Percentiles rank a stretch among this genome's conserved stretches.
phyloP scores from a whole-genome alignment of 1,139 yeast genomes.

The Scheffersomyces stambukii region DNA sequence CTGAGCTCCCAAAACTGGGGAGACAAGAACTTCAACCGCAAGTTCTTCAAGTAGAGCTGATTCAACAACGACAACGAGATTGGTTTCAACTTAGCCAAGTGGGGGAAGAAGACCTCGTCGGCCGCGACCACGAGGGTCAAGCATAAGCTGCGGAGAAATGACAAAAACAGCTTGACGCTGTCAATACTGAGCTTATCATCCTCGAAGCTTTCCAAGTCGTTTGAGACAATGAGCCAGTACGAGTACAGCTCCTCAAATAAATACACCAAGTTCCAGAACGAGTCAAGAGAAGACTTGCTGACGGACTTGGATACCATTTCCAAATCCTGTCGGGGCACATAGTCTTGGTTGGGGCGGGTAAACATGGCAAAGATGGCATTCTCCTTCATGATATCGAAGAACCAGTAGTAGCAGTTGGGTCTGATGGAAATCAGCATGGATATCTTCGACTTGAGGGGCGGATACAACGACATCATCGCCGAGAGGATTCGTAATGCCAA shows the following conservation, averaged over 20 bases:
- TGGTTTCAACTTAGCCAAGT: slow-evolving; percentile 25
- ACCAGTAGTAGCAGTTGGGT: slow-evolving; percentile 30
- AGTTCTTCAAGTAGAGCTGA: slow-evolving; percentile 67
- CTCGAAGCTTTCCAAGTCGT: slow-evolving; percentile 59
- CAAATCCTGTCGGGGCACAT: slow-evolving; percentile 14
- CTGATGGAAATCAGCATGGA: slow-evolving; percentile 35
- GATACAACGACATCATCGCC: slow-evolving; percentile 26
- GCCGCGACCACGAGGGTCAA: slow-evolving; percentile 48
- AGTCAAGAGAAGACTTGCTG: slow-evolving; percentile 7
- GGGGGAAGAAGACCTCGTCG: slow-evolving; percentile 9
- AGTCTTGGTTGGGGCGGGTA: slow-evolving; percentile 15
- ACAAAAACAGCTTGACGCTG: slow-evolving; percentile 44
- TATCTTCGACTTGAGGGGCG: slow-evolving; percentile 26
- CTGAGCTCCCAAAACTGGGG: slow-evolving; percentile 54
- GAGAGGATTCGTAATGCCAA: slow-evolving; percentile 20
- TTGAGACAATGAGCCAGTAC: slow-evolving; percentile 57
- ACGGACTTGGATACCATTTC: background rate
- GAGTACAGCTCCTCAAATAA: slow-evolving; percentile 40
- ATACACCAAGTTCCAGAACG: slow-evolving; percentile 32
- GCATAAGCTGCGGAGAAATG: slow-evolving; percentile 52
- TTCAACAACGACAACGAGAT: slow-evolving; percentile 53
- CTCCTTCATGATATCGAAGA: slow-evolving; percentile 18
- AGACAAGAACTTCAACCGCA: slow-evolving; percentile 56
- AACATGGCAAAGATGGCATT: slow-evolving; percentile 17
- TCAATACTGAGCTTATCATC: slow-evolving; percentile 37